phyloP scores from a whole-genome alignment of 768 basidiomycete species.

The Xanthoconium stramineum region DNA sequence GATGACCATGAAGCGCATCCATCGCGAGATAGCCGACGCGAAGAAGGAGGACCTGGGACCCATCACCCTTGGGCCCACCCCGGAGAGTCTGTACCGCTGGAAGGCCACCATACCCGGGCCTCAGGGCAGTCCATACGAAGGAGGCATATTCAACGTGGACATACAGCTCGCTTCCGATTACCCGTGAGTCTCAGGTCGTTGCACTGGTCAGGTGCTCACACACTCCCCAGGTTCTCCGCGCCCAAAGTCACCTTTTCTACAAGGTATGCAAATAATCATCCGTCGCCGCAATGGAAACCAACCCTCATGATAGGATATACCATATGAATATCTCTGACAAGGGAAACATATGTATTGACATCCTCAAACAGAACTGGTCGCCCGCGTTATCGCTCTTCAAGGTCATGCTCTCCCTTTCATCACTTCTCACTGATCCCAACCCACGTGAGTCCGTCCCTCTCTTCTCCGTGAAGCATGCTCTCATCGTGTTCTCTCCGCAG shows the following conservation, averaged over 20 bases:
- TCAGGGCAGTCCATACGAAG: slow-evolving; percentile 78
- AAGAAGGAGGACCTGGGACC: slow-evolving; percentile 79
- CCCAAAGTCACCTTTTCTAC: slow-evolving; percentile 76
- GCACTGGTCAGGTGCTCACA: background rate
- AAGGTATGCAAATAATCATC: slow-evolving; percentile 40
- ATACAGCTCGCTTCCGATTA: slow-evolving; percentile 70
- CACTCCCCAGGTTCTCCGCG: slow-evolving; percentile 61
- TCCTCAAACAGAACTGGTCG: slow-evolving; percentile 92
- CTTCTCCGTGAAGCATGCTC: background rate
- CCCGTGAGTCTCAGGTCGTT: slow-evolving; percentile 46
- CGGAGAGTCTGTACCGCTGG: slow-evolving; percentile 70
- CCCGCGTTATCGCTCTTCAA: slow-evolving; percentile 93
- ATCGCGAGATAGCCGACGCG: slow-evolving; percentile 76
- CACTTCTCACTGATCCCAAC: slow-evolving; percentile 91
- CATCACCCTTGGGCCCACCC: slow-evolving; percentile 65
- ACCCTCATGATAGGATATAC: slow-evolving; percentile 57
- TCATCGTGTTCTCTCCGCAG: slow-evolving; percentile 33
- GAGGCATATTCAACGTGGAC: slow-evolving; percentile 68
- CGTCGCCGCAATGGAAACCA: background rate
- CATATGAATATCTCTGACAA: slow-evolving; percentile 87
- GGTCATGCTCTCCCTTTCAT: slow-evolving; percentile 90
- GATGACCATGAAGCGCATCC: slow-evolving; percentile 79
- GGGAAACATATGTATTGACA: slow-evolving; percentile 82
- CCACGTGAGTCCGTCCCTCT: slow-evolving; percentile 56
- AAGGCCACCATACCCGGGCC: slow-evolving; percentile 78